Percentiles rank a stretch among this genome's conserved stretches.
These are phyloP conservation scores for Penicillium cinerascens DNA, from an alignment of 495 filamentous ascomycete genomes.

Conservation along the genomic window DNA sequence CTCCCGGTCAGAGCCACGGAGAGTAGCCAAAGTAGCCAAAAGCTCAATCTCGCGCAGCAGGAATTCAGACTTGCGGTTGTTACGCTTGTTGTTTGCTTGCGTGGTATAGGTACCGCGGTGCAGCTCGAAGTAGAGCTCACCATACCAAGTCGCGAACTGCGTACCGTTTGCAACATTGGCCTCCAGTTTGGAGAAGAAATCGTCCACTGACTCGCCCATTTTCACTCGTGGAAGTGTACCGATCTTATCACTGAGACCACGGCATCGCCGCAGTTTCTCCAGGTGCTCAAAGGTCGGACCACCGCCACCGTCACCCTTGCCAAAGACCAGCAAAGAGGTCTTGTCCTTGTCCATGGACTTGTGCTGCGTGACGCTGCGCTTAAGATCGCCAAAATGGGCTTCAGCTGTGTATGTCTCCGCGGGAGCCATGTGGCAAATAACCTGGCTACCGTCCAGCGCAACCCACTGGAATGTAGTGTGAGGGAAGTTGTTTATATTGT, in stretches of 20 bases:
- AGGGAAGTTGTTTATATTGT: constrained; percentile 98
- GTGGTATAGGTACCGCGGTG: constrained; percentile 97
- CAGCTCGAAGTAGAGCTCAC: constrained; percentile 95
- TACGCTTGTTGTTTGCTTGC: constrained; percentile 93
- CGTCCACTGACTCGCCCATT: constrained; percentile 90
- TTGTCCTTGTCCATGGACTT: constrained; percentile 91
- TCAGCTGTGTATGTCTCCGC: constrained; percentile 91
- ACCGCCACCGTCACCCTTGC: constrained; percentile 93
- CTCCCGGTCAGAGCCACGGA: constrained; percentile 49
- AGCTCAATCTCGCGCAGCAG: constrained; percentile 83
- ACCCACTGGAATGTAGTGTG: constrained; percentile 99
- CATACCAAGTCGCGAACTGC: constrained; percentile 93
- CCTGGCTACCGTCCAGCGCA: constrained; percentile 87
- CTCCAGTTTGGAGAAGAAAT: constrained; percentile 86
- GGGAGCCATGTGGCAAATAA: constrained; percentile 95
- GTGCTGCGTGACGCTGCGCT: constrained; percentile 83
- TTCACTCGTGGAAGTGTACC: constrained; percentile 82
- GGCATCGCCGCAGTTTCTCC: constrained; percentile 92
- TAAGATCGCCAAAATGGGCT: constrained; percentile 94
- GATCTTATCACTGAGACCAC: constrained; percentile 84
- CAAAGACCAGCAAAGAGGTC: constrained; percentile 86
- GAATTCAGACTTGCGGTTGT: constrained; percentile 83
- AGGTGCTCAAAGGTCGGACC: constrained; percentile 91
- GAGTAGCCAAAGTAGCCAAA: constrained; percentile 79
- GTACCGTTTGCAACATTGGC: constrained; percentile 64